Base-by-base conservation (phyloP, 2,329 filamentous ascomycete genomes). In the Colletotrichum kahawae region DNA sequence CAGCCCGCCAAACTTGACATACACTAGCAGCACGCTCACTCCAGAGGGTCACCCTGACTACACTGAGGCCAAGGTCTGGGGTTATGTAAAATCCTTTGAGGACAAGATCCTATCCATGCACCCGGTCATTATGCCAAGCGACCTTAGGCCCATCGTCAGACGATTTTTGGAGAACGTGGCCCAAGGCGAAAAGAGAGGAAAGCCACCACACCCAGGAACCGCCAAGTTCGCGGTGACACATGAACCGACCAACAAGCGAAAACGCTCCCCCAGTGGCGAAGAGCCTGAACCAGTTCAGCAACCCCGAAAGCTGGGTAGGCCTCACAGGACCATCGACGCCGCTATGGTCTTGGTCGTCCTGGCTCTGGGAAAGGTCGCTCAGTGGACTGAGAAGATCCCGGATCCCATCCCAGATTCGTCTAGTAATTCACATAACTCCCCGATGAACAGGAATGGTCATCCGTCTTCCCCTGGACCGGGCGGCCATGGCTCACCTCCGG, bases 361-460 rank as follows among this genome's bases (percentile, higher is more conserved):
- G 69, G 96, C 96, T 0, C 86, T 99, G 7, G 97, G 97, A 21
- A 95, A 95, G 80, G 94, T 98, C 14, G 96, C 95, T 79, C 82
- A 87, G 10, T 84, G 89, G 78, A 88, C 87, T 59, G 87, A 88
- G 1, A 86, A 85, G 77, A 86, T 93, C 5, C 90, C 90, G 0
- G 90, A 92, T 66, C 86, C 93, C 4, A 62, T 57, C 12, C 48
- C 57, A 4, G 70, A 74, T 38, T 7, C 14, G 6, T 88, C 94
- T 4, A 82, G 83, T 68, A 76, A 80, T 16, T 73, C 78, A 6
- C 83, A 86, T 16, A 75, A 67, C 64, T 77, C 76, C 10, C 76
- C 78, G 34, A 79, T 82, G 66, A 82, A 87, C 65, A 87, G 88
- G 38, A 91, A 90, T 77, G 90, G 87, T 0, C 82, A 88, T 51